Evolutionary conservation across 1,284 basidiomycete genomes (phyloP).

Genomic region (Athelia sp.): DNA sequence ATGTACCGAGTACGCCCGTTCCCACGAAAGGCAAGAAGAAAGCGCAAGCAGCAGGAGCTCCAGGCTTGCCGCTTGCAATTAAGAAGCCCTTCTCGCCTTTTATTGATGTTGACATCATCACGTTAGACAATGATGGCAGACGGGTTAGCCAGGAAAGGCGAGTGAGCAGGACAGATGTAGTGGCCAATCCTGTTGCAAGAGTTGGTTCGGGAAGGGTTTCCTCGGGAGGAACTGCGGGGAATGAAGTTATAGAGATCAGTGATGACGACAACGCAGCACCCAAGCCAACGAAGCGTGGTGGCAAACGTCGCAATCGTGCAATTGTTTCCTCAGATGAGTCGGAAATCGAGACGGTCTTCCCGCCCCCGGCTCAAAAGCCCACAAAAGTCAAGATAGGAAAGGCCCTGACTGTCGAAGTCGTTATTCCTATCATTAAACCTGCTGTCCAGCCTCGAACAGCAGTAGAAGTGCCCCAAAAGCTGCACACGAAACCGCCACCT

Average conservation of each 20-base stretch:
- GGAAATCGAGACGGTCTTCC: conserved; percentile 20
- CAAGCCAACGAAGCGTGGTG: conserved; percentile 10
- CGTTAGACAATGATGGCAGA: conserved; percentile 54
- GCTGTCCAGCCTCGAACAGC: conserved; percentile 9
- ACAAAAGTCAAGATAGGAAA: conserved; percentile 12
- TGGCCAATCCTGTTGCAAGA: conserved; percentile 18
- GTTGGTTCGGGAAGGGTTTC: conserved; percentile 5
- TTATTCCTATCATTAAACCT: conserved; percentile 24
- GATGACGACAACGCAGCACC: background rate
- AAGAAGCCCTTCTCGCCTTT: conserved; percentile 38
- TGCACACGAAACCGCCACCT: background rate
- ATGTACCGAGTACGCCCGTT: conserved; percentile 37
- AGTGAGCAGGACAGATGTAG: conserved; percentile 32
- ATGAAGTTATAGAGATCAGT: background rate
- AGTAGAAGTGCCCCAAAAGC: conserved; percentile 5
- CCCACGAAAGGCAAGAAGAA: conserved; percentile 20
- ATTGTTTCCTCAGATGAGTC: conserved; percentile 41
- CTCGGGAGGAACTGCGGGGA: background rate
- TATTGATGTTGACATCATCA: conserved; percentile 61
- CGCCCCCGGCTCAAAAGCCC: conserved; percentile 9
- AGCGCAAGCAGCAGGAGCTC: conserved; percentile 19
- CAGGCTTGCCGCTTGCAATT: conserved; percentile 22
- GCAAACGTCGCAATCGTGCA: conserved; percentile 19
- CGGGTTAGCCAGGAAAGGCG: conserved; percentile 52
- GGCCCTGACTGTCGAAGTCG: conserved; percentile 27